A percentile compares a stretch with the other conserved stretches of the same genome.
Conservation (phyloP, 495 filamentous ascomycete species). For the Haplographium delicatum region DNA sequence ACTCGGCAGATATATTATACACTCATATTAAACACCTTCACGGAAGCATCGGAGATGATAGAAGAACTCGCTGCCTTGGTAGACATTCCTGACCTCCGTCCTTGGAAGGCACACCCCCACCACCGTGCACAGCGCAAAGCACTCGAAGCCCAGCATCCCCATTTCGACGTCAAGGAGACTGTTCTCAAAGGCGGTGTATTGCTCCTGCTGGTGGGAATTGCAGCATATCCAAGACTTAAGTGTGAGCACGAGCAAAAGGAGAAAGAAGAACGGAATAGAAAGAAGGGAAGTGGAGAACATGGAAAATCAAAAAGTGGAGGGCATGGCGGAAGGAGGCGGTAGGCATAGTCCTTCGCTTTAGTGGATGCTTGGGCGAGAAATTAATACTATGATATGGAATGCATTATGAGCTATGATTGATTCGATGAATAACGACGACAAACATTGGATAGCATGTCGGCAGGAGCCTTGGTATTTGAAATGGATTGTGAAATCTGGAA, state of each 20-base stretch:
- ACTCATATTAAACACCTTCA: no score
- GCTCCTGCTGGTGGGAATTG: neutral
- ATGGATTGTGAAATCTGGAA: no score
- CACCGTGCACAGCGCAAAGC: constrained; percentile 7
- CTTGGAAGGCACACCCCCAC: constrained; percentile 1
- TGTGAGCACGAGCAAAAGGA: neutral
- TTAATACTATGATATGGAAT: no score
- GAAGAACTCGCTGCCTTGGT: no score
- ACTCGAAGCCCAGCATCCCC: neutral
- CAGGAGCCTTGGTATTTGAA: no score
- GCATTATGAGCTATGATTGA: no score
- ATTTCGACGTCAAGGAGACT: constrained; percentile 1
- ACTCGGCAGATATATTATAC: no score
- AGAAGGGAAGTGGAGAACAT: neutral
- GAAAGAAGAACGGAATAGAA: neutral
- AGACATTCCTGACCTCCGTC: neutral
- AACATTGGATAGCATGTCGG: no score
- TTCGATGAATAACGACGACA: no score
- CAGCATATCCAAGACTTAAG: constrained; percentile 3
- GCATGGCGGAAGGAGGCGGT: neutral
- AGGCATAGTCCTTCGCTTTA: no score
- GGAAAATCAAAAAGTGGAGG: neutral
- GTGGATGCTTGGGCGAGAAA: no score
- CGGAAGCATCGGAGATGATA: no score
- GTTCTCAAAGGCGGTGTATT: constrained; percentile 9